Conservation (phyloP, 371 early-diverging fungal species). For the Mortierella sp. region DNA sequence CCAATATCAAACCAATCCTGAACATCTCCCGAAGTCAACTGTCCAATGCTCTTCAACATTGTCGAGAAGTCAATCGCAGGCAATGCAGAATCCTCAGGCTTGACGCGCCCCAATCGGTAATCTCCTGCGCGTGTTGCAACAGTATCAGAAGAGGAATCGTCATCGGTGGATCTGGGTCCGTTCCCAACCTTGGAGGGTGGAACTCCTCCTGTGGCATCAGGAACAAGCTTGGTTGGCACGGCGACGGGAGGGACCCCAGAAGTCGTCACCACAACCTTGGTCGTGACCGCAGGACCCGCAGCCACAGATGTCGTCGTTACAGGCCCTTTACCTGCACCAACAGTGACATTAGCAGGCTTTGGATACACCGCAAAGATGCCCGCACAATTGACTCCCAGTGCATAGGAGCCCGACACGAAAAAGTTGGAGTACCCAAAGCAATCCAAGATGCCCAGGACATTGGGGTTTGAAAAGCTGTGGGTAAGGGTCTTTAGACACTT, state of each 20-base stretch:
- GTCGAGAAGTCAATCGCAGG: slow-evolving; percentile 21
- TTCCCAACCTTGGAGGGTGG: not conserved
- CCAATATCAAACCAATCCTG: slow-evolving; percentile 39
- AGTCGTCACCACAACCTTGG: not conserved
- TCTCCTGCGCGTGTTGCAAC: not conserved
- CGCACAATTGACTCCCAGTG: slow-evolving; percentile 25
- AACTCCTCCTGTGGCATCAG: not conserved
- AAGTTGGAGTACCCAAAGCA: slow-evolving; percentile 42
- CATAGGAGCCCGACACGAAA: slow-evolving; percentile 21
- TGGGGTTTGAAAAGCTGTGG: slow-evolving; percentile 12
- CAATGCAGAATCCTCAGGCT: slow-evolving; percentile 19
- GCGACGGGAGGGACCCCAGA: no score
- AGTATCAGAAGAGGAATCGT: not conserved
- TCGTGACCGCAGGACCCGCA: not conserved
- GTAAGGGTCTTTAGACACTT: slow-evolving; percentile 32
- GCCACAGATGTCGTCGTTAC: not conserved
- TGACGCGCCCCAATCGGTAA: not conserved
- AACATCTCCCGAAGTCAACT: slow-evolving; percentile 27
- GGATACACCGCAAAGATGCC: slow-evolving; percentile 22
- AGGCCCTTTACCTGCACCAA: not conserved
- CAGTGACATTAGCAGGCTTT: not conserved
- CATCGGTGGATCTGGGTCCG: not conserved
- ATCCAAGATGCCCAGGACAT: slow-evolving; percentile 10
- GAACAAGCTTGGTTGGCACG: no score
- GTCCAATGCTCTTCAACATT: slow-evolving; percentile 24